Conservation (phyloP, 164 flowering plant species). For the Chimonanthus praecox region DNA sequence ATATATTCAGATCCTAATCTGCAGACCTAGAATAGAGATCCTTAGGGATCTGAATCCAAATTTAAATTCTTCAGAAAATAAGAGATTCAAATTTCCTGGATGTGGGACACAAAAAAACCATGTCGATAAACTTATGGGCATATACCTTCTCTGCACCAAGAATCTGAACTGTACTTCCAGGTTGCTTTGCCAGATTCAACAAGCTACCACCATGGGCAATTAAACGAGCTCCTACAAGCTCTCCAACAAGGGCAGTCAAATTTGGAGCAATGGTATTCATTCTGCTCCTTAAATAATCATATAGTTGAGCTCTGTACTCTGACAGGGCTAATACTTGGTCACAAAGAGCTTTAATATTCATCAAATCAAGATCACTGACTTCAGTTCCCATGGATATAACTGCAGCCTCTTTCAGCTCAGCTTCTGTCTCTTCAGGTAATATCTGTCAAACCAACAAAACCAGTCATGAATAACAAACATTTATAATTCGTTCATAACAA, state of each 20-base stretch:
- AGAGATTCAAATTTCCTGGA: not conserved
- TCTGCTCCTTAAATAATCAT: slow-evolving; percentile 74
- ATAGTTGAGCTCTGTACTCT: slow-evolving; percentile 85
- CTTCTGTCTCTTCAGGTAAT: slow-evolving; percentile 69
- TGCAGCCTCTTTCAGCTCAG: slow-evolving; percentile 78
- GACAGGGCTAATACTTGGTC: slow-evolving; percentile 77
- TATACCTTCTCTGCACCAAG: slow-evolving; percentile 82
- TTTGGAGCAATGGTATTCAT: slow-evolving; percentile 94
- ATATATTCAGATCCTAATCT: too few relatives aligned
- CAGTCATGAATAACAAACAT: not conserved
- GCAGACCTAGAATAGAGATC: too few relatives aligned
- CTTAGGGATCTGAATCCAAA: not conserved
- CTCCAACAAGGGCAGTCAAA: slow-evolving; percentile 86
- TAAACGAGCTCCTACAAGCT: slow-evolving; percentile 93
- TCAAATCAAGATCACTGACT: slow-evolving; percentile 83
- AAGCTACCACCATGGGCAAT: slow-evolving; percentile 96
- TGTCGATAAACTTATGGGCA: not conserved
- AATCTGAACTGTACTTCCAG: slow-evolving; percentile 90
- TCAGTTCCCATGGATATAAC: slow-evolving; percentile 94
- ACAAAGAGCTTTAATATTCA: slow-evolving; percentile 76
- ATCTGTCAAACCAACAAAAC: slow-evolving; percentile 29
- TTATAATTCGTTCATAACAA: not conserved
- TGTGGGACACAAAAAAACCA: not conserved
- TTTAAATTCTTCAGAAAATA: not conserved
- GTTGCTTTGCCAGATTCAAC: slow-evolving; percentile 89